Evolutionary conservation across 2,329 filamentous ascomycete genomes (phyloP).

Genomic region (Xylariaceae sp.): DNA sequence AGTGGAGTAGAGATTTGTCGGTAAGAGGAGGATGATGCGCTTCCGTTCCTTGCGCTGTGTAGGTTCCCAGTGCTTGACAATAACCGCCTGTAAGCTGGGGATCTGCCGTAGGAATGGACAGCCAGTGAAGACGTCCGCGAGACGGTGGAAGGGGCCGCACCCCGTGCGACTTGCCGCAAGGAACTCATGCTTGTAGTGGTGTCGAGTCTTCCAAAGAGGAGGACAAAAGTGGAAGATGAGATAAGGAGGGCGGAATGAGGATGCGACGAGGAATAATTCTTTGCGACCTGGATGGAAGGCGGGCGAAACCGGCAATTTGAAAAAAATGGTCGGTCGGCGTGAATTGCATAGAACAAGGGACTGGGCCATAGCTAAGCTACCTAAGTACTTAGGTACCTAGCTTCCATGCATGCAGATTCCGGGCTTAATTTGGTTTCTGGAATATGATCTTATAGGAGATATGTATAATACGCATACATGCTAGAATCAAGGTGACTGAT

Average conservation of each 20-base stretch:
- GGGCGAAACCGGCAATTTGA: slow-evolving; percentile 21
- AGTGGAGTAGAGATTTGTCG: slow-evolving; percentile 25
- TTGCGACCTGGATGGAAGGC: slow-evolving; percentile 15
- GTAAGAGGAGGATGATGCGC: slow-evolving; percentile 23
- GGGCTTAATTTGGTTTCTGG: too few relatives aligned
- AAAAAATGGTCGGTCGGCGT: slow-evolving; percentile 20
- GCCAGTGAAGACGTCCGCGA: slow-evolving; percentile 36
- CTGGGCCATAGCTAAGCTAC: too few relatives aligned
- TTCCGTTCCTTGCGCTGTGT: slow-evolving; percentile 27
- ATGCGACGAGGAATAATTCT: slow-evolving; percentile 6
- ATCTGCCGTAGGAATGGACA: slow-evolving; percentile 36
- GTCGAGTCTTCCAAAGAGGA: background rate
- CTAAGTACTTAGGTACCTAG: background rate
- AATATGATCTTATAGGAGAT: too few relatives aligned
- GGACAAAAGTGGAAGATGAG: background rate
- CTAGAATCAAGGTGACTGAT: too few relatives aligned
- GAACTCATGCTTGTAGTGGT: slow-evolving; percentile 38
- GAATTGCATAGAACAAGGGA: too few relatives aligned
- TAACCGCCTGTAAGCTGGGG: slow-evolving; percentile 47
- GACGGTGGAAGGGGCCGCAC: slow-evolving; percentile 38
- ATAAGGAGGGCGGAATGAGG: slow-evolving; percentile 19
- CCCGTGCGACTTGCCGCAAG: slow-evolving; percentile 37
- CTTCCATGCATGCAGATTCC: too few relatives aligned
- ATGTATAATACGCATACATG: too few relatives aligned
- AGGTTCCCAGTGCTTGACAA: slow-evolving; percentile 22